Base-by-base conservation (phyloP, 768 basidiomycete genomes). In the Pisolithus albus region DNA sequence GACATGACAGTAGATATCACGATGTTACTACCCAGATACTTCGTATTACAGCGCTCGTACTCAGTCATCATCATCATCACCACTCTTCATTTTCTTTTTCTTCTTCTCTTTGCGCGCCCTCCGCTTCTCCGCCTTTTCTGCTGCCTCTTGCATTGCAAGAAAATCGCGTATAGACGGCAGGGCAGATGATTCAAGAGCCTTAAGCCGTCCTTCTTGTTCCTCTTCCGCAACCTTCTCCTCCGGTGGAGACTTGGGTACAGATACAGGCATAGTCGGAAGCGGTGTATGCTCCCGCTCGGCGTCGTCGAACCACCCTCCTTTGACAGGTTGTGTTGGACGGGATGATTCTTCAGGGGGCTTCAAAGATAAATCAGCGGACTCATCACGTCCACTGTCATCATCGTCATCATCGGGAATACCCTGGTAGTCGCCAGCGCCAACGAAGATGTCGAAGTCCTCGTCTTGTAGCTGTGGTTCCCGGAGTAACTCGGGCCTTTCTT, bases 371-470 rank as follows among this genome's bases (percentile, higher is more conserved):
- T 46, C 44, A 13, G 52, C 50, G 9, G 51, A 51, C n/a, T 38
- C 52, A 39, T 50, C 61, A 41, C 42, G 52, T 23, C 61, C 65
- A n/a, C 61, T 74, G 11, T 76, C 75, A 5, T 76, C 75, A 30
- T 77, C 81, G 18, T 80, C 77, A 46, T 79, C 79, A 19, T 74
- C 81, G 4, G 70, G 78, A 7, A 87, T 63, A 1, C 88, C 88
- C 47, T 85, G 77, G 61, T 94, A 96, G 46, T 90, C 89, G 8
- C 85, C 92, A 5, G 81, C 88, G 49, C 73, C 92, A 2, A 82
- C 87, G 64, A 96, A 96, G 40, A 96, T 94, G 62, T 95, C 88
- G 39, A 90, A 78, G 48, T 90, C 82, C 18, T 81, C 82, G n/a
- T 72, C 55, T 5, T 61, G 54, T 5, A 51, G 54, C 30, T 61